Evolutionary conservation across 768 basidiomycete species (phyloP).

Genomic region (Phaffia tasmanica): DNA sequence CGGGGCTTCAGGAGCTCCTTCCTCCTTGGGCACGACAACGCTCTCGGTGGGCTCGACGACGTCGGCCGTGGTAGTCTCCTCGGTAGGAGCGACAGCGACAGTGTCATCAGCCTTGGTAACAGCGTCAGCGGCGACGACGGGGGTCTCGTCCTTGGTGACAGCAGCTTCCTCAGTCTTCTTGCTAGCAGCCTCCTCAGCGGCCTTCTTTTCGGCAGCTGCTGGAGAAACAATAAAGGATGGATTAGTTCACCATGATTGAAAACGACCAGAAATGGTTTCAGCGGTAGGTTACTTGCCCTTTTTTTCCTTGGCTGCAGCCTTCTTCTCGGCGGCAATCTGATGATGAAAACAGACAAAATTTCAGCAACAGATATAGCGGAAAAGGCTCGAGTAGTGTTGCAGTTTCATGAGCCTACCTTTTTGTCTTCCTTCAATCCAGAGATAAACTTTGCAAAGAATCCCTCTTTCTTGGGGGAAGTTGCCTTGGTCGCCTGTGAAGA

Average conservation of each 20-base stretch:
- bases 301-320: slow-evolving; percentile 2
- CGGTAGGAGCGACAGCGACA: background rate
- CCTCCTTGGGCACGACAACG: too few relatives aligned
- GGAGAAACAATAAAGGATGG: background rate
- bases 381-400: background rate
- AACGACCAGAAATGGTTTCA: background rate
- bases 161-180: slow-evolving; percentile 14
- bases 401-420: background rate
- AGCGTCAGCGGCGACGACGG: background rate
- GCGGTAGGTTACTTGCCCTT: background rate
- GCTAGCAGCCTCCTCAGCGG: slow-evolving; percentile 4
- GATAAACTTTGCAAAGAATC: too few relatives aligned
- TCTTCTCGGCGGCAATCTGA: slow-evolving; percentile 11
- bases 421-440: slow-evolving; percentile 6
- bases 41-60: slow-evolving; percentile 3
- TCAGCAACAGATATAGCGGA: background rate
- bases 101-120: slow-evolving; percentile 3
- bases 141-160: background rate
- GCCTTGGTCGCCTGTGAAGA: too few relatives aligned
- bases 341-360: background rate
- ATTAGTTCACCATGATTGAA: background rate
- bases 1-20: background rate
- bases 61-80: slow-evolving; percentile 9
- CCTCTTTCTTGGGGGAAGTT: too few relatives aligned
- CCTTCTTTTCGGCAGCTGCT: slow-evolving; percentile 11